Percentiles rank a stretch among this genome's conserved stretches.
Conservation (phyloP, 192 early-diverging fungal genomes). For the Geosiphon pyriformis region DNA sequence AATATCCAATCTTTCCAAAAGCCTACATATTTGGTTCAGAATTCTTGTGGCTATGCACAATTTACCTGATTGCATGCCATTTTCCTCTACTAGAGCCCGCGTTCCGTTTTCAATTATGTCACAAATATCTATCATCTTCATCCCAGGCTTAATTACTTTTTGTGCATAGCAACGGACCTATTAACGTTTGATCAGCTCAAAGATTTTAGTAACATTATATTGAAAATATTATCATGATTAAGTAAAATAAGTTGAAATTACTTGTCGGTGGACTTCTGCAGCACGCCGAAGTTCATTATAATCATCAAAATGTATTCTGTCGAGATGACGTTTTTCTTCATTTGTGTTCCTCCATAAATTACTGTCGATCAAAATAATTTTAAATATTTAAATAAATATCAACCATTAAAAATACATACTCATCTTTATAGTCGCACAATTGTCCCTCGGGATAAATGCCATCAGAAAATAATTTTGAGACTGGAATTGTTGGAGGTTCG, state of each 20-base stretch:
- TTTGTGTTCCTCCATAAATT: conserved; percentile 84
- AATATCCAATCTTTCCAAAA: too few species aligned
- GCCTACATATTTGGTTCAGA: too few species aligned
- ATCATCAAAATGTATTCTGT: conserved; percentile 64
- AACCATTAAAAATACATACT: conserved; percentile 41
- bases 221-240: neutral
- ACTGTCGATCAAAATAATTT: conserved; percentile 31
- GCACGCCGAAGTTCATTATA: conserved; percentile 80
- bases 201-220: neutral
- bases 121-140: conserved; percentile 88
- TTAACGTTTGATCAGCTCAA: neutral
- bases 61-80: conserved; percentile 65
- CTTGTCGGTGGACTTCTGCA: conserved; percentile 90
- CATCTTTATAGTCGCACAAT: conserved; percentile 78
- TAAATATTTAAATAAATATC: neutral
- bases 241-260: neutral
- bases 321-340: conserved; percentile 87
- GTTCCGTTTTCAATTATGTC: conserved; percentile 95
- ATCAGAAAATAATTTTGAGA: conserved; percentile 77
- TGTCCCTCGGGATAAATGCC: conserved; percentile 79
- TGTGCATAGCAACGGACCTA: conserved; percentile 78
- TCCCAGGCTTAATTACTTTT: conserved; percentile 83
- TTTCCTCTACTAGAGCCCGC: conserved; percentile 79
- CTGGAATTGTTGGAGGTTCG: conserved; percentile 63
- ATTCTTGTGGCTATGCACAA: neutral